These are phyloP conservation scores for Daldinia sp. DNA, from an alignment of 2,329 filamentous ascomycete genomes.

Conservation along the genomic window DNA sequence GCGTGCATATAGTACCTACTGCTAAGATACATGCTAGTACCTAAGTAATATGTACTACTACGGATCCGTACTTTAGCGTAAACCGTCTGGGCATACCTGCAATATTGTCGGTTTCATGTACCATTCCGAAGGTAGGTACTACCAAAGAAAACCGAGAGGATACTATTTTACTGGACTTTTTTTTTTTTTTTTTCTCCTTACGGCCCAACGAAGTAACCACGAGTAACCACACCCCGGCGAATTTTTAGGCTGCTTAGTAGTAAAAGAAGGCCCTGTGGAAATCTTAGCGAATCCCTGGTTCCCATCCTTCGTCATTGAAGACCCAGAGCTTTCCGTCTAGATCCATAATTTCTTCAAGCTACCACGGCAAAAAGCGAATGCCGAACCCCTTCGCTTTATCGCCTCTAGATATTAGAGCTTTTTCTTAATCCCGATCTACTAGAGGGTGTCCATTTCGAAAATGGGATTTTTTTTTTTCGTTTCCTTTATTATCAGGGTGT, in stretches of 20 bases:
- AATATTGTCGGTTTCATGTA: conserved; percentile 28
- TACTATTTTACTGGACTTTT: too few relatives aligned
- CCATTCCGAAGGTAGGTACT: conserved; percentile 15
- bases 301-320: conserved; percentile 31
- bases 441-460: conserved; percentile 9
- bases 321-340: conserved; percentile 15
- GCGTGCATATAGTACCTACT: not conserved
- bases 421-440: conserved; percentile 23
- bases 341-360: conserved; percentile 16
- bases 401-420: conserved; percentile 18
- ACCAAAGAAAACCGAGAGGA: too few relatives aligned
- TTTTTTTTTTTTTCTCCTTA: too few relatives aligned
- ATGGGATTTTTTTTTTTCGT: conserved; percentile 3
- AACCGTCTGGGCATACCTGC: too few relatives aligned
- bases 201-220: not conserved
- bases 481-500: conserved; percentile 26
- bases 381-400: conserved; percentile 27
- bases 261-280: conserved; percentile 11
- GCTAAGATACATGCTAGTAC: too few relatives aligned
- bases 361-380: conserved; percentile 28
- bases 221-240: too few relatives aligned
- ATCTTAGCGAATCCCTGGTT: conserved; percentile 19
- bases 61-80: too few relatives aligned
- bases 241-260: conserved; percentile 6
- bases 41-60: too few relatives aligned